Evolutionary conservation across 2,329 filamentous ascomycete species (phyloP).

Genomic region (Paraconiothyrium sp.): DNA sequence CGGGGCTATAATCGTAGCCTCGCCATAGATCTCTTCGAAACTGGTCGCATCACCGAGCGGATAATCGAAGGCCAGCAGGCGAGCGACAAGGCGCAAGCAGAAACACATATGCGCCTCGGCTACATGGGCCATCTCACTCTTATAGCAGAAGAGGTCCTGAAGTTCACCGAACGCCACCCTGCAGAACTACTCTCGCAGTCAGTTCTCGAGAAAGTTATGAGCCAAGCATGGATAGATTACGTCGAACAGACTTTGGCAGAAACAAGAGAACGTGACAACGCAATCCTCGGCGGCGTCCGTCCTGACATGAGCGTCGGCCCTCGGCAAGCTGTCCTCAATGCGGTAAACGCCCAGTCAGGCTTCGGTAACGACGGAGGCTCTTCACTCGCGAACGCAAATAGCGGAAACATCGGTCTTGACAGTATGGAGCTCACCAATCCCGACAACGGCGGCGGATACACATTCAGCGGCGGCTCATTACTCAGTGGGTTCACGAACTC

Average conservation of each 20-base stretch:
- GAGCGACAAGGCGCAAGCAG: conserved; percentile 84
- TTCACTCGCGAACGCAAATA: conserved; percentile 80
- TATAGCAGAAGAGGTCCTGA: conserved; percentile 97
- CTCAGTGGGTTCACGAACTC: conserved; percentile 93
- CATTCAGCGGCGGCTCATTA: conserved; percentile 76
- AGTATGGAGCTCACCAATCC: conserved; percentile 71
- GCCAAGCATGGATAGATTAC: conserved; percentile 91
- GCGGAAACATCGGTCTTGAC: conserved; percentile 62
- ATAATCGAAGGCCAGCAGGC: conserved; percentile 90
- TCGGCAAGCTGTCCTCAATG: conserved; percentile 72
- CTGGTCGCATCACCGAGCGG: conserved; percentile 85
- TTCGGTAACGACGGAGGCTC: conserved; percentile 62
- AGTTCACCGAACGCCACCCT: conserved; percentile 94
- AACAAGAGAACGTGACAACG: conserved; percentile 94
- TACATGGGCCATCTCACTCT: conserved; percentile 99
- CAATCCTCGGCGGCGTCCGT: conserved; percentile 93
- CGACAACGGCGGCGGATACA: conserved; percentile 77
- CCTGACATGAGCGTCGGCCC: conserved; percentile 89
- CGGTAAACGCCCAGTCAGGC: conserved; percentile 65
- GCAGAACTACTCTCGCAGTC: conserved; percentile 84
- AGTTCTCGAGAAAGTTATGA: conserved; percentile 88
- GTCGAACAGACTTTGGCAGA: conserved; percentile 93
- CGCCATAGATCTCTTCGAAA: conserved; percentile 92
- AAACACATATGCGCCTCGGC: conserved; percentile 88
- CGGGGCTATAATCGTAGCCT: conserved; percentile 90